Base-by-base conservation (phyloP, 768 basidiomycete genomes). In the Agrocybe chaxingu region DNA sequence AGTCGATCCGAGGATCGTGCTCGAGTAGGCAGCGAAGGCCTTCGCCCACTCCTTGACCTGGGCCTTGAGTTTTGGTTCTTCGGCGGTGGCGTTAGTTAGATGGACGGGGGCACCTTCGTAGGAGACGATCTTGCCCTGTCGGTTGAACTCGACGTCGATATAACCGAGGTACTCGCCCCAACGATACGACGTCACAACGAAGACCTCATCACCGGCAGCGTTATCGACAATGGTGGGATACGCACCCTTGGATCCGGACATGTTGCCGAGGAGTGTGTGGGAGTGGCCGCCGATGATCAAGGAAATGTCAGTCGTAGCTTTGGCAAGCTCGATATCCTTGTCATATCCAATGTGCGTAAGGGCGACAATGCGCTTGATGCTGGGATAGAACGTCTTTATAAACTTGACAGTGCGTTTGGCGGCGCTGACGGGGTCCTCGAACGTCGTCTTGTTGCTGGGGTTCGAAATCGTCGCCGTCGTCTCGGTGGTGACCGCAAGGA, bases 261-360 rank as follows among this genome's bases (percentile, higher is more conserved):
- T 64, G 42, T 73, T 67, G 18, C 73, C 75, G 12, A 77, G 62
- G 13, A 74, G 70, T 13, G 76, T 76, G 55, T 77, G 75, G 3
- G 71, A 73, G 56, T 74, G 75, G 9, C 71, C 75, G n/a, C 71
- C 70, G 48, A 72, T 62, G 47, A 71, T 72, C 46, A 77, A 61
- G 47, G 72, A 67, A 46, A 76, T 68, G 29, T 68, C 72, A 31
- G 53, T 64, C 12, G 71, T 72, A 30, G 66, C 60, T 51, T 69
- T 49, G 2, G 75, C 76, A 31, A 76, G 62, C 24, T 65, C 61
- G 48, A 73, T 70, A 56, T 76, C 75, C 35, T 70, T 55, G 19
- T 70, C 70, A 54, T 77, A 75, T 8, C 72, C 76, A 44, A 77
- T 74, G 48, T 78, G 76, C 0, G 76, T 77, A 45, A 78, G 63